Evolutionary conservation across 2,329 filamentous ascomycete genomes (phyloP), one percentile per base, ranked within the genome.

Genomic region (Diaporthe amygdali): DNA sequence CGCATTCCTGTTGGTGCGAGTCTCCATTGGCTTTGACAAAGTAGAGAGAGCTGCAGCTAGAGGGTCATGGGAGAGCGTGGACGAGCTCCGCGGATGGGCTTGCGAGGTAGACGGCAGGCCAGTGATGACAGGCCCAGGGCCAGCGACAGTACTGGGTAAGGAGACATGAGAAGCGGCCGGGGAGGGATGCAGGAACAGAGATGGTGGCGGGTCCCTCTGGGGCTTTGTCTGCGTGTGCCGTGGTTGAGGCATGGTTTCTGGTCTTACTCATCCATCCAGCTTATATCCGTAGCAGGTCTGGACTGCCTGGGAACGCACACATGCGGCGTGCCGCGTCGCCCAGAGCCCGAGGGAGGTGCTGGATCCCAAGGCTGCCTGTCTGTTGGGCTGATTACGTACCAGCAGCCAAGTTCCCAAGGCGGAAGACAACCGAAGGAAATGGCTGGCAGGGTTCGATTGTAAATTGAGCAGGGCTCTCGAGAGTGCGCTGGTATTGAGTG

Each of bases 161-260:
- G 92, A 92, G 66, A 88, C 87, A 83, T 90, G 89, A 44, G 92
- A 93, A 71, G 92, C 90, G 83, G 94, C 92, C 75, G 91, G 92
- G 8, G 94, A 97, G 20, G 94, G 93, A 49, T 93, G 93, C 70
- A 95, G 89, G 81, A 97, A 97, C 59, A 97, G 88, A 2, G 91
- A 87, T 1, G 94, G 94, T 27, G 94, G 94, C 61, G 87, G 87
- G 46, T 87, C 86, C 68, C 87, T 84, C 77, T 83, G 80, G 32
- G 68, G 47, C 34, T 46, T 72, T 32, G 61, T 34, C 76, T 90
- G 87, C 64, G 85, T 82, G 77, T 85, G 84, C 37, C 78, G 75
- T 73, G 80, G 80, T 74, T 82, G 79, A 74, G 83, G 81, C 83
- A 85, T 84, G 75, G 52, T 68, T 49, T 20, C 66, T 59, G 2